Evolutionary conservation across 202 grass and related monocot species (phyloP), one percentile per base, ranked within the genome.

Genomic region (Brachypodium distachyon): DNA sequence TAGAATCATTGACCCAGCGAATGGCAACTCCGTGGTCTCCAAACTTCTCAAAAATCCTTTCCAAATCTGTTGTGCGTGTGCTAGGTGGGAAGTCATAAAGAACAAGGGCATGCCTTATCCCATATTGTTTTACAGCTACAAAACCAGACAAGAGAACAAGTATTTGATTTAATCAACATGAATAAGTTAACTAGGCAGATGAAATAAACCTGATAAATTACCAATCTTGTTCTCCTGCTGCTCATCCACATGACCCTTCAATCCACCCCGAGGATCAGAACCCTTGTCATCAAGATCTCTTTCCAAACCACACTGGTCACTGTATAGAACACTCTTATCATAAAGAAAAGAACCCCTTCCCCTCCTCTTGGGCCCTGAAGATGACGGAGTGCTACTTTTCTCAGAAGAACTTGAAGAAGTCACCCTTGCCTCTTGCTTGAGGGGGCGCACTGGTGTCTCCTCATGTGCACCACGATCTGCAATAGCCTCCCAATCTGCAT

Each of bases 331-430:
- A 79, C 95, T 92, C 80, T 90, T 90, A 6, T 92, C 27, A 16
- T 94, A 97, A n/a, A 97, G 89, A 71, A 97, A 97, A 13, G 89
- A 94, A 51, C 95, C 95, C 65, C 91, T 88, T 54, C 95, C 95
- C 56, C 67, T 89, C 82, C 95, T 87, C 82, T 84, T 97, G 55
- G 95, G 86, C 26, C 78, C 80, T 64, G 59, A 75, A 34, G 41
- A 68, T 61, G 72, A 52, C 17, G 75, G 43, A 29, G 79, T 57
- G 33, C 74, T 46, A 36, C 82, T 88, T 77, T 84, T 80, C 41
- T 81, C 64, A 3, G 53, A 78, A 78, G 80, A 39, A 70, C 63
- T 72, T 61, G 74, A 85, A 12, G 70, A 74, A 47, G 77, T 19
- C 23, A 61, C 73, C 41, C 49, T 86, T 17, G 68, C 61, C 81